phyloP scores from a whole-genome alignment of 2,329 filamentous ascomycete species.

The Grosmannia huntii region DNA sequence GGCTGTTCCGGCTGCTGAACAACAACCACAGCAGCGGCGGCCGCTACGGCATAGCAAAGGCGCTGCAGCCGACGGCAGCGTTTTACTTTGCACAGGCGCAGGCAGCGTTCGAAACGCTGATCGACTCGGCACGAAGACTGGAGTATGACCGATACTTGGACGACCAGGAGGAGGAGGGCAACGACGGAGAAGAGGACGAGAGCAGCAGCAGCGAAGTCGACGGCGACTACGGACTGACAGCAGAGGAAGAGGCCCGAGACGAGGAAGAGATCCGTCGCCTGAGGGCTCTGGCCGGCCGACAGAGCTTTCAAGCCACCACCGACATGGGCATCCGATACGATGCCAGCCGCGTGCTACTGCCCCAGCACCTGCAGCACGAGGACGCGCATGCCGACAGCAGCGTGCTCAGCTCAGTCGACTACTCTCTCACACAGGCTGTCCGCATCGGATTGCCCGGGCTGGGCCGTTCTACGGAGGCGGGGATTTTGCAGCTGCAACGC shows the following conservation, averaged over 20 bases:
- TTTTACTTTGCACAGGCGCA: slow-evolving; percentile 28
- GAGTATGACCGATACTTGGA: slow-evolving; percentile 24
- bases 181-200: slow-evolving; percentile 5
- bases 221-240: slow-evolving; percentile 7
- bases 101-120: slow-evolving; percentile 34
- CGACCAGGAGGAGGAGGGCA: slow-evolving; percentile 15
- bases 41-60: slow-evolving; percentile 19
- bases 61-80: slow-evolving; percentile 25
- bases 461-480: slow-evolving; percentile 12
- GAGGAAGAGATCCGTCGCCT: not conserved
- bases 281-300: slow-evolving; percentile 11
- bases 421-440: slow-evolving; percentile 25
- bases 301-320: slow-evolving; percentile 18
- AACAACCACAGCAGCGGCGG: slow-evolving; percentile 19
- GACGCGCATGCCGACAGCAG: not conserved
- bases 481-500: slow-evolving; percentile 8
- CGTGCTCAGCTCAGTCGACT: slow-evolving; percentile 22
- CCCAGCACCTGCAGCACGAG: slow-evolving; percentile 3
- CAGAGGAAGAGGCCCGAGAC: not conserved
- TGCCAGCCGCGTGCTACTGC: slow-evolving; percentile 13
- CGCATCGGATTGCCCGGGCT: slow-evolving; percentile 22
- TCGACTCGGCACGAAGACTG: slow-evolving; percentile 27
- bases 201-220: slow-evolving; percentile 2
- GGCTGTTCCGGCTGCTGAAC: slow-evolving; percentile 31
- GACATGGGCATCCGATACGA: slow-evolving; percentile 26